phyloP scores from a whole-genome alignment of 2,329 filamentous ascomycete species.

The Fusarium dimerum region DNA sequence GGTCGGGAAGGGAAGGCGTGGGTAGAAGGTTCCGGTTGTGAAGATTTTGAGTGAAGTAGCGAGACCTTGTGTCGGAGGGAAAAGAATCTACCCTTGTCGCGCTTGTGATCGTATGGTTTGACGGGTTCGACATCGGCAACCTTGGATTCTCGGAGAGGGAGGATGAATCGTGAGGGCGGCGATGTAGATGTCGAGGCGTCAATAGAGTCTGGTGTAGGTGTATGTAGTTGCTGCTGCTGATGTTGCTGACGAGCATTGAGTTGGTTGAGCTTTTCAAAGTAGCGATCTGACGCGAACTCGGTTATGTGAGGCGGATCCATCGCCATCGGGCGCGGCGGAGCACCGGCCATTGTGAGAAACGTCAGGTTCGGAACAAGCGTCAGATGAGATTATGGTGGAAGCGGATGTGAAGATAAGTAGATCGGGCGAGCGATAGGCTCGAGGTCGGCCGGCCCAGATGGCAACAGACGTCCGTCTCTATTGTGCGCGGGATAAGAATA shows the following conservation, averaged over 20 bases:
- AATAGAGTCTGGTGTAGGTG: slow-evolving; percentile 16
- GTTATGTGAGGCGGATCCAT: slow-evolving; percentile 66
- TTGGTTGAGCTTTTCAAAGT: slow-evolving; percentile 62
- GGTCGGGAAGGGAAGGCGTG: slow-evolving; percentile 14
- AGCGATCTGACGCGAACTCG: slow-evolving; percentile 67
- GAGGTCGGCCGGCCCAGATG: slow-evolving; percentile 30
- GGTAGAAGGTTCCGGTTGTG: slow-evolving; percentile 18
- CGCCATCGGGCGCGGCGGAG: slow-evolving; percentile 33
- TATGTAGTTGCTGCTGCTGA: slow-evolving; percentile 35
- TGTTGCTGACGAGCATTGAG: slow-evolving; percentile 50
- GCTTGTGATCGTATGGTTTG: slow-evolving; percentile 37
- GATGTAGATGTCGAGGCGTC: slow-evolving; percentile 28
- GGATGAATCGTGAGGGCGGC: slow-evolving; percentile 46
- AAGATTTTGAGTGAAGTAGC: slow-evolving; percentile 37
- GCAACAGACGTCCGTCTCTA: slow-evolving; percentile 37
- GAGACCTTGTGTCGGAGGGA: slow-evolving; percentile 42
- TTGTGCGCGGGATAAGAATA: slow-evolving; percentile 29
- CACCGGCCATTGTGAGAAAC: slow-evolving; percentile 35
- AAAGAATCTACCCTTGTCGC: slow-evolving; percentile 46
- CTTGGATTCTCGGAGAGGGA: slow-evolving; percentile 49
- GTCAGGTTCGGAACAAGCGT: slow-evolving; percentile 22
- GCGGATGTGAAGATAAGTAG: slow-evolving; percentile 3
- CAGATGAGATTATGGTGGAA: slow-evolving; percentile 7
- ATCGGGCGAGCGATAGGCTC: slow-evolving; percentile 22
- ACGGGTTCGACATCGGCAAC: slow-evolving; percentile 32